A percentile compares a stretch with the other conserved stretches of the same genome.
Conservation (phyloP, 179 eudicot species). For the Monotropa hypopitys region DNA sequence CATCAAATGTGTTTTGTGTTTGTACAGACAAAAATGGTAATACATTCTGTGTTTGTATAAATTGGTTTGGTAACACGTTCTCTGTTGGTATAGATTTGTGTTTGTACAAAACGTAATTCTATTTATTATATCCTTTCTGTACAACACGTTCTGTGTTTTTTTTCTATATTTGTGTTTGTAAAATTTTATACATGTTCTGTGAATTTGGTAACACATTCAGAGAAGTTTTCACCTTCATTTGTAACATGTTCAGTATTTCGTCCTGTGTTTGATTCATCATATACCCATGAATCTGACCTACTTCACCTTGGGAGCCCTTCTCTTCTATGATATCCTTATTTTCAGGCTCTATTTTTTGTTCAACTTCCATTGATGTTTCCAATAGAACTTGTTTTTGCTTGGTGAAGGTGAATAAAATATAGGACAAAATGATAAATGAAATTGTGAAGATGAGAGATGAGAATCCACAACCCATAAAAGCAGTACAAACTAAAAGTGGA, state of each 20-base stretch:
- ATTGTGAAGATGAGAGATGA: conserved; percentile 22
- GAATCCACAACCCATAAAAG: conserved; percentile 18
- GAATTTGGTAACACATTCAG: too few species aligned
- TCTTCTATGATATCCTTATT: neutral
- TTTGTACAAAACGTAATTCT: too few species aligned
- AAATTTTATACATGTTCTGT: too few species aligned
- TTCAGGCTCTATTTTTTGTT: neutral
- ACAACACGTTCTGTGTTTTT: too few species aligned
- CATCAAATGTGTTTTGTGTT: neutral
- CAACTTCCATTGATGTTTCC: conserved; percentile 3
- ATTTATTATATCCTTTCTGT: too few species aligned
- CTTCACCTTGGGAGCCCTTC: conserved; percentile 7
- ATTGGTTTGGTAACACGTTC: too few species aligned
- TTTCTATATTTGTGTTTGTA: too few species aligned
- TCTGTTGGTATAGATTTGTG: too few species aligned
- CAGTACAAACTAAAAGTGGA: conserved; percentile 16
- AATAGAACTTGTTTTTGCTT: conserved; percentile 15
- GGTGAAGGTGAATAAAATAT: conserved; percentile 20
- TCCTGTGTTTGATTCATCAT: too few species aligned
- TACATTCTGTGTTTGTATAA: too few species aligned
- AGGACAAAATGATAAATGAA: conserved; percentile 21
- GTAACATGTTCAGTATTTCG: too few species aligned
- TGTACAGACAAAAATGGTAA: neutral
- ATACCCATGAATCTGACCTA: conserved; percentile 4
- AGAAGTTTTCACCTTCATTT: too few species aligned